phyloP scores from a whole-genome alignment of 176 grass and related monocot species.

The Aechmea fasciata region DNA sequence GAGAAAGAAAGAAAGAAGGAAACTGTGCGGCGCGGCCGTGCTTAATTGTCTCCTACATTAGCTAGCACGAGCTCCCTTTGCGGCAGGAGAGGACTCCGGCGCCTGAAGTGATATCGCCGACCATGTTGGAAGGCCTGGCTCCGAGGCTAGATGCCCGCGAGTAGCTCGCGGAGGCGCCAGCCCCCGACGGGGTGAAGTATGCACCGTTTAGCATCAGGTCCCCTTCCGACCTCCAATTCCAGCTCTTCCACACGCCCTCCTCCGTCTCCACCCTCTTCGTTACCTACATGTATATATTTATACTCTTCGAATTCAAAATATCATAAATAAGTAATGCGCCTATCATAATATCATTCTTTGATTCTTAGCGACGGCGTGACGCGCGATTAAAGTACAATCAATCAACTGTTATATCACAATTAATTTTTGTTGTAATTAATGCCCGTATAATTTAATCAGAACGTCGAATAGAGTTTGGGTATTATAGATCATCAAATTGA shows the following conservation, averaged over 20 bases:
- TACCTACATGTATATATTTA: not conserved
- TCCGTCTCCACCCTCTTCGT: not conserved
- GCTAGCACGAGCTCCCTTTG: not conserved
- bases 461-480: too few species aligned
- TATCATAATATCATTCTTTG: too few species aligned
- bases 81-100: not conserved
- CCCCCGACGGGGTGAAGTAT: not conserved
- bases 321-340: too few species aligned
- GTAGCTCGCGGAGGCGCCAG: not conserved
- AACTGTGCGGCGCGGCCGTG: too few species aligned
- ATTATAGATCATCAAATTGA: too few species aligned
- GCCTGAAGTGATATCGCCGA: not conserved
- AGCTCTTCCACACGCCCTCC: not conserved
- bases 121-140: not conserved
- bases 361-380: too few species aligned
- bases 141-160: not conserved
- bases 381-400: too few species aligned
- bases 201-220: not conserved
- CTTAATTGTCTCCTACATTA: not conserved
- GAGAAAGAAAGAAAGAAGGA: too few species aligned
- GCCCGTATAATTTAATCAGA: too few species aligned
- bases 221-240: conserved; percentile 1
- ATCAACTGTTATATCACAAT: too few species aligned
- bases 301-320: too few species aligned
- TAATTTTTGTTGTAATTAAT: too few species aligned